Conservation (phyloP, 495 filamentous ascomycete species). For the Copromyces sp. region DNA sequence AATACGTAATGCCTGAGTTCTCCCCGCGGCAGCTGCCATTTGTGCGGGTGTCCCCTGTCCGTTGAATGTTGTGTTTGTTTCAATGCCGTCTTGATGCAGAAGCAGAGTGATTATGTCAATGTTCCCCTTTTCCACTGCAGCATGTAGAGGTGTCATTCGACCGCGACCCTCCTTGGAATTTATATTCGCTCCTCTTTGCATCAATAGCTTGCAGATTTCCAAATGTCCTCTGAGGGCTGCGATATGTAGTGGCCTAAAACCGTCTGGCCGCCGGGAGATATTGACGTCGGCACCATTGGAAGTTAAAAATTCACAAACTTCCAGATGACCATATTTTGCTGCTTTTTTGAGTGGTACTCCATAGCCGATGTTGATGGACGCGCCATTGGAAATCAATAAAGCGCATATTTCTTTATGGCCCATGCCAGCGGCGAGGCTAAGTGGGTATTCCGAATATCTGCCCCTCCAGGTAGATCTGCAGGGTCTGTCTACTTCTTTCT, state of each 20-base stretch:
- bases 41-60: too few relatives aligned
- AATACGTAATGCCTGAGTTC: background rate
- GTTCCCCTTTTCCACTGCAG: background rate
- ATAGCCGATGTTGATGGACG: rapidly evolving
- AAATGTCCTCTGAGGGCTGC: too few relatives aligned
- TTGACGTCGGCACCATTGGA: background rate
- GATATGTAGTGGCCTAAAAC: too few relatives aligned
- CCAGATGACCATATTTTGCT: background rate
- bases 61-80: too few relatives aligned
- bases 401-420: too few relatives aligned
- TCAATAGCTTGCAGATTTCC: too few relatives aligned
- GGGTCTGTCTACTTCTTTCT: background rate
- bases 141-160: background rate
- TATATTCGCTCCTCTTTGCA: background rate
- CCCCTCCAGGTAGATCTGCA: too few relatives aligned
- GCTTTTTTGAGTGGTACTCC: background rate
- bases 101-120: background rate
- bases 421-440: too few relatives aligned
- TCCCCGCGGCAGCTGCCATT: background rate
- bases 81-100: too few relatives aligned
- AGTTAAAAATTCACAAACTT: background rate
- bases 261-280: too few relatives aligned
- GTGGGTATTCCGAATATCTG: too few relatives aligned
- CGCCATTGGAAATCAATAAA: background rate
- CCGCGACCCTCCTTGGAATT: background rate